Evolutionary conservation across 2,329 filamentous ascomycete genomes (phyloP).

Genomic region (Colletotrichum sp.): DNA sequence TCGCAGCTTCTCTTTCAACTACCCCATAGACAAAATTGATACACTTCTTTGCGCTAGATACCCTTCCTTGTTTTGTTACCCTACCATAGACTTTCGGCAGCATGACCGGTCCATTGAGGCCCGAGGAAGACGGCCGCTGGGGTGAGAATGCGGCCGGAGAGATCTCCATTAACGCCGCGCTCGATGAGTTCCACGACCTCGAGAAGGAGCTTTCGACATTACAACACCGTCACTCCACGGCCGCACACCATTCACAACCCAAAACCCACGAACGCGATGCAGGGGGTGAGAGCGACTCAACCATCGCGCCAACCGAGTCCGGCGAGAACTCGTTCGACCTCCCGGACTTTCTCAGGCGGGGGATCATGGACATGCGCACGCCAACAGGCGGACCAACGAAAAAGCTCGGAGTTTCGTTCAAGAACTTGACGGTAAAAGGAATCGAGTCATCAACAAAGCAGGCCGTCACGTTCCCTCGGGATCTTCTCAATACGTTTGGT

Average conservation of each 20-base stretch:
- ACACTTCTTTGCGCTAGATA: neutral
- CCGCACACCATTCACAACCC: neutral
- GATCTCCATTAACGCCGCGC: constrained; percentile 21
- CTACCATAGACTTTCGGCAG: neutral
- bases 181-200: constrained; percentile 25
- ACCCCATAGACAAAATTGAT: neutral
- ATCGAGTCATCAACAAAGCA: constrained; percentile 70
- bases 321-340: constrained; percentile 59
- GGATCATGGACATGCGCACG: constrained; percentile 76
- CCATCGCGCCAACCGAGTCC: neutral
- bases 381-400: constrained; percentile 70
- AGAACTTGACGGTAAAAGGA: constrained; percentile 77
- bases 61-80: neutral
- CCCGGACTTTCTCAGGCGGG: constrained; percentile 73
- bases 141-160: constrained; percentile 27
- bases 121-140: constrained; percentile 27
- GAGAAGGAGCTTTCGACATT: constrained; percentile 26
- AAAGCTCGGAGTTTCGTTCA: constrained; percentile 79
- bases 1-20: neutral
- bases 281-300: constrained; percentile 16
- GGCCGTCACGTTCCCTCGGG: constrained; percentile 75
- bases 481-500: constrained; percentile 79
- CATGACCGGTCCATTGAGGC: neutral
- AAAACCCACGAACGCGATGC: neutral
- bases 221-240: constrained; percentile 14